phyloP scores from a whole-genome alignment of 805 yeast species.

The Sungouiozyma intestinalis region DNA sequence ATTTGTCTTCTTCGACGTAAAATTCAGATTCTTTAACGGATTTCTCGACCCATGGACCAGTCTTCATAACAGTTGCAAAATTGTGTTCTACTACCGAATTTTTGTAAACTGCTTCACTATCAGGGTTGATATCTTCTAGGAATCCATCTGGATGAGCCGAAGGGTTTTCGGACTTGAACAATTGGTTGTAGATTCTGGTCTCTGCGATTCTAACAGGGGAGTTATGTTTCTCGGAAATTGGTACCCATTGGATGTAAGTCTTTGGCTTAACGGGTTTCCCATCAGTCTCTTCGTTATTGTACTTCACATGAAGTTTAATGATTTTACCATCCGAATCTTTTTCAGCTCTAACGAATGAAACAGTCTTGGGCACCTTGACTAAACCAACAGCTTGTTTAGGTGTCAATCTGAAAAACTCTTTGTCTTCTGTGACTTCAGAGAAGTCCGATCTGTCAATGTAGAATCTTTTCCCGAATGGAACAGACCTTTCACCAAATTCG shows the following conservation, averaged over 20 bases:
- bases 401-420: constrained; percentile 85
- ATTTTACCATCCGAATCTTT: constrained; percentile 49
- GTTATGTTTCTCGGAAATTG: constrained; percentile 47
- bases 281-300: constrained; percentile 54
- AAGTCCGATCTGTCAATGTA: constrained; percentile 87
- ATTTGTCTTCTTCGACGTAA: constrained; percentile 54
- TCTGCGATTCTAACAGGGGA: constrained; percentile 62
- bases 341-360: constrained; percentile 60
- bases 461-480: constrained; percentile 66
- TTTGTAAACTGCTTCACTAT: constrained; percentile 58
- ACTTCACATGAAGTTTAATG: constrained; percentile 63
- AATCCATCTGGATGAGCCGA: constrained; percentile 79
- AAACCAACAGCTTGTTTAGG: constrained; percentile 93
- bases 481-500: constrained; percentile 61
- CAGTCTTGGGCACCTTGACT: constrained; percentile 78
- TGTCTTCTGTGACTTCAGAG: constrained; percentile 45
- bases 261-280: constrained; percentile 52
- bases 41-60: constrained; percentile 63
- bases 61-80: constrained; percentile 52
- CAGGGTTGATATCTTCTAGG: constrained; percentile 70
- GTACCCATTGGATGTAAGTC: constrained; percentile 96
- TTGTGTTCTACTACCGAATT: constrained; percentile 72
- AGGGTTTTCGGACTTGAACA: constrained; percentile 89
- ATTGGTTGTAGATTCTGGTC: constrained; percentile 76
- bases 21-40: constrained; percentile 52